phyloP scores from a whole-genome alignment of 441 rosid genomes.

The Populus trichocarpa region DNA sequence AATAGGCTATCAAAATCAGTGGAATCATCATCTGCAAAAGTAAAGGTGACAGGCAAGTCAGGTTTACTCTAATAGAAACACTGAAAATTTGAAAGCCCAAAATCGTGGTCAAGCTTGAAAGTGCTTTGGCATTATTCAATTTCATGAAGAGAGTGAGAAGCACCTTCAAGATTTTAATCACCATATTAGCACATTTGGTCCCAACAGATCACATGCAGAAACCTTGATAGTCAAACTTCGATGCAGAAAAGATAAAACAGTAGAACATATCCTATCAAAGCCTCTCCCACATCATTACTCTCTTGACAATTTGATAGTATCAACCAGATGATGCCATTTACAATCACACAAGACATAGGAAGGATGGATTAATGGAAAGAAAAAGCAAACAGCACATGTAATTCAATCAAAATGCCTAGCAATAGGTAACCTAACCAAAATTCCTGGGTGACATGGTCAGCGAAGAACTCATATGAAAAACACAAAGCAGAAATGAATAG shows the following conservation, averaged over 20 bases:
- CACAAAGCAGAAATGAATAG: neutral
- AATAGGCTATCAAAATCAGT: constrained; percentile 49
- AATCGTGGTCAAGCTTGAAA: neutral
- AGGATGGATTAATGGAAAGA: neutral
- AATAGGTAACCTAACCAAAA: neutral
- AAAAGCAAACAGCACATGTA: neutral
- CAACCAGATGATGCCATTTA: neutral
- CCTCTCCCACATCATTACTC: constrained; percentile 8
- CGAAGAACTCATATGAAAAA: neutral
- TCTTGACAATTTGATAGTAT: neutral
- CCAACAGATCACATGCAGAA: constrained; percentile 10
- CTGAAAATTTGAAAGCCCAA: neutral
- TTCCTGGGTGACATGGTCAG: neutral
- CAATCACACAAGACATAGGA: neutral
- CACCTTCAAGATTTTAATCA: constrained; percentile 8
- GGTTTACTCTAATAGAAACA: neutral
- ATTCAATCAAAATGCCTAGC: neutral
- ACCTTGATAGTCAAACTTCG: constrained; percentile 16
- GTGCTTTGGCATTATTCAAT: neutral
- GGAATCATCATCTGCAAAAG: constrained; percentile 52
- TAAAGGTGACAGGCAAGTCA: constrained; percentile 6
- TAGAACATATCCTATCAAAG: constrained; percentile 4
- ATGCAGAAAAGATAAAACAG: constrained; percentile 11
- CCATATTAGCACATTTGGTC: constrained; percentile 12
- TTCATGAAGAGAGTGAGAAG: neutral